Evolutionary conservation across 495 filamentous ascomycete genomes (phyloP), one percentile per base, ranked within the genome.

Genomic region (Podospora fimiseda): DNA sequence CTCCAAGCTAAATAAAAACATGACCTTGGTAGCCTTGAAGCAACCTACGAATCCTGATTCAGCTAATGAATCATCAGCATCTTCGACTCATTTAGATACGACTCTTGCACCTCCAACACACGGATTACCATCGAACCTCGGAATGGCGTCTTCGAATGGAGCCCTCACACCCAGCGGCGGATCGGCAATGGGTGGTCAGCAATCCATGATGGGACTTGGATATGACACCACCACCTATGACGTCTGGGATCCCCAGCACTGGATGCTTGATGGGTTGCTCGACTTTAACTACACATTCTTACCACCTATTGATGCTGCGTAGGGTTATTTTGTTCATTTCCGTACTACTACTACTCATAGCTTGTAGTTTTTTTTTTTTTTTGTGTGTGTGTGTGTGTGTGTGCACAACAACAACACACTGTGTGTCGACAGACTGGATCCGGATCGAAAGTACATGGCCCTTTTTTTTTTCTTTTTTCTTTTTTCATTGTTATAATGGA

Each of bases 21-120:
- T 61, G 80, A 39, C 50, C 48, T 60, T 60, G 53, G 58, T 80
- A 64, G 89, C 87, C 54, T 76, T 92, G 47, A 89, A 90, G 57
- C 89, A 92, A 67, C 88, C 89, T 13, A 94, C 90, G 43, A 88
- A 92, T 56, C 89, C 87, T 20, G 88, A 91, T 68, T 85, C 85
- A 55, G 79, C 80, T 58, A 80, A 83, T 66, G 84, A 89, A 57
- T 86, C 83, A 56, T 84, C 85, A 55, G 80, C 82, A 33, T 81
- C 83, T 24, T 88, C 85, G 30, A 80, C 77, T 30, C 76, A 77
- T 54, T 67, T 80, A 59, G 77, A 80, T 51, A 76, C 61, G 50
- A 80, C 77, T 22, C 66, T 79, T 36, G 67, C 77, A 40, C 70
- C 76, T 19, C 68, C 68, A 20, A 60, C 67, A 0, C 73, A 75